Conservation (phyloP, 805 yeast species). For the Pichia kluyveri region DNA sequence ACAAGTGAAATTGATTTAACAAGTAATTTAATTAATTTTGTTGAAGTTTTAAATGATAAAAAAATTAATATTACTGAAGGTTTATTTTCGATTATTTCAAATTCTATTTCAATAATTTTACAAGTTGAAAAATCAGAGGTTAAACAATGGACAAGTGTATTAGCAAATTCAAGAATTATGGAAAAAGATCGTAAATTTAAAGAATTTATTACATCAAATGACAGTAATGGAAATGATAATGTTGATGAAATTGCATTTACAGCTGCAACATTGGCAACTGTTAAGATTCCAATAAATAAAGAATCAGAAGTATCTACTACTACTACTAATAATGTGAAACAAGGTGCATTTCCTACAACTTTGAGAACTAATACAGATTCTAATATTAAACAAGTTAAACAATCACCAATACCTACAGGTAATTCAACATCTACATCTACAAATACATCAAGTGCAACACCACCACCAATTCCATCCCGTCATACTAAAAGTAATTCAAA, state of each 20-base stretch:
- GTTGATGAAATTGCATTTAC: slow-evolving; percentile 29
- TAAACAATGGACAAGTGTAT: slow-evolving; percentile 46
- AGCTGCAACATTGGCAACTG: slow-evolving; percentile 27
- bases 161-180: slow-evolving; percentile 39
- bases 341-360: slow-evolving; percentile 4
- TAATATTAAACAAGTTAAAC: neutral
- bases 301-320: neutral
- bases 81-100: slow-evolving; percentile 48
- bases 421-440: too few relatives aligned
- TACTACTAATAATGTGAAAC: neutral
- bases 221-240: slow-evolving; percentile 16
- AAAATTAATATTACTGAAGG: slow-evolving; percentile 31
- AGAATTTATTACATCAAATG: slow-evolving; percentile 17
- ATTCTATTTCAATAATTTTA: slow-evolving; percentile 44
- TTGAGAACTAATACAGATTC: slow-evolving; percentile 2
- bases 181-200: slow-evolving; percentile 37
- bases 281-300: slow-evolving; percentile 5
- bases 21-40: slow-evolving; percentile 44
- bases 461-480: neutral
- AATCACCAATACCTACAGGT: neutral
- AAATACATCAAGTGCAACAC: neutral
- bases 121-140: slow-evolving; percentile 46
- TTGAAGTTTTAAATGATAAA: slow-evolving; percentile 42
- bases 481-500: neutral
- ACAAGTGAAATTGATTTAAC: slow-evolving; percentile 46